Conservation (phyloP, 306 rosid genomes). For the Castanea mollissima region DNA sequence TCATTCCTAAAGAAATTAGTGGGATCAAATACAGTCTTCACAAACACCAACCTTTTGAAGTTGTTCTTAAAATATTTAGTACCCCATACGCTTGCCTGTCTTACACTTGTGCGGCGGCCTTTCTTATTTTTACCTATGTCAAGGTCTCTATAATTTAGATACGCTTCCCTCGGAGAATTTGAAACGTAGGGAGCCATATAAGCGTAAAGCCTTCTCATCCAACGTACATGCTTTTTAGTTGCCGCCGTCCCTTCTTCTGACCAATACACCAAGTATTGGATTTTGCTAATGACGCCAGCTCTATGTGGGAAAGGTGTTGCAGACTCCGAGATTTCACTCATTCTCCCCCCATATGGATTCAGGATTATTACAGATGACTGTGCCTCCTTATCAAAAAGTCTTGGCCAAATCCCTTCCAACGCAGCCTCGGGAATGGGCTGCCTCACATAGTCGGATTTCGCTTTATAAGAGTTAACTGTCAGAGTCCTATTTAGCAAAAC, state of each 20-base stretch:
- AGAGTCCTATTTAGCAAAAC: constrained; percentile 23
- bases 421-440: constrained; percentile 15
- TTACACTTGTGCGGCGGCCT: background rate
- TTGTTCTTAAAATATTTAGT: background rate
- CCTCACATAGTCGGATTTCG: constrained; percentile 31
- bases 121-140: background rate
- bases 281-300: constrained; percentile 6
- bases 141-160: background rate
- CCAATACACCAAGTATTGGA: constrained; percentile 7
- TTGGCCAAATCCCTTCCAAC: constrained; percentile 14
- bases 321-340: background rate
- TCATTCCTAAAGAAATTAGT: background rate
- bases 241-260: background rate
- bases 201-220: background rate
- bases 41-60: background rate
- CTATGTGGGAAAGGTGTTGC: constrained; percentile 18
- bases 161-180: background rate
- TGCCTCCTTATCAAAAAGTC: background rate
- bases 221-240: background rate
- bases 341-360: constrained; percentile 14
- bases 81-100: background rate
- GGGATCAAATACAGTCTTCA: background rate
- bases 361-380: background rate
- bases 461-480: constrained; percentile 5
- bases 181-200: constrained; percentile 8